phyloP scores from a whole-genome alignment of 352 stramenopile genomes.

The Thraustochytrium striatum region DNA sequence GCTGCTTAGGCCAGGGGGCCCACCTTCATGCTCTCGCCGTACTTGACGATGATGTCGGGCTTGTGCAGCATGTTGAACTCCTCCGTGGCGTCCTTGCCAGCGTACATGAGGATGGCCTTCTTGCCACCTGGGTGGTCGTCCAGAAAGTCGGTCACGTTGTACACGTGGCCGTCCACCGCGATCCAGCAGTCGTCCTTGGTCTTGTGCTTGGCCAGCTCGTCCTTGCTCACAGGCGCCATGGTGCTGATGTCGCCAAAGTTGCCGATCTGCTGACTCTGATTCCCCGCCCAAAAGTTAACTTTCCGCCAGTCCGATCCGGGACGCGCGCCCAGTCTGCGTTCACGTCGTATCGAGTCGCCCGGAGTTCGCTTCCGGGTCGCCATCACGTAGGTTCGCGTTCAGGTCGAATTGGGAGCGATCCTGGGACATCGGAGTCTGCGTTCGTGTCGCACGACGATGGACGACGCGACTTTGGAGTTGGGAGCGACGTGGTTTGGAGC shows the following conservation, averaged over 20 bases:
- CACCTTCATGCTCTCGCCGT: constrained; percentile 21
- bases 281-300: background rate
- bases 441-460: too few relatives aligned
- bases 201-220: constrained; percentile 44
- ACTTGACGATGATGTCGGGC: constrained; percentile 47
- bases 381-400: too few relatives aligned
- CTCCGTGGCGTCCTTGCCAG: constrained; percentile 44
- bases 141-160: constrained; percentile 48
- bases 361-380: too few relatives aligned
- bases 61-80: constrained; percentile 51
- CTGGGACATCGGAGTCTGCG: too few relatives aligned
- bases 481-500: too few relatives aligned
- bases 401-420: too few relatives aligned
- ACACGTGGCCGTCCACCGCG: constrained; percentile 26
- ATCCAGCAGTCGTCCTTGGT: constrained; percentile 47
- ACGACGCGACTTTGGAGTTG: too few relatives aligned
- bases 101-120: constrained; percentile 50
- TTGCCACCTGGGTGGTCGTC: constrained; percentile 48
- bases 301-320: too few relatives aligned
- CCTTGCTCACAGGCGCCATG: constrained; percentile 29
- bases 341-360: too few relatives aligned
- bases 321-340: too few relatives aligned
- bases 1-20: constrained; percentile 31
- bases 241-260: background rate
- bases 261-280: background rate